Base-by-base conservation (phyloP, 495 filamentous ascomycete genomes). In the Articulospora tetracladia region DNA sequence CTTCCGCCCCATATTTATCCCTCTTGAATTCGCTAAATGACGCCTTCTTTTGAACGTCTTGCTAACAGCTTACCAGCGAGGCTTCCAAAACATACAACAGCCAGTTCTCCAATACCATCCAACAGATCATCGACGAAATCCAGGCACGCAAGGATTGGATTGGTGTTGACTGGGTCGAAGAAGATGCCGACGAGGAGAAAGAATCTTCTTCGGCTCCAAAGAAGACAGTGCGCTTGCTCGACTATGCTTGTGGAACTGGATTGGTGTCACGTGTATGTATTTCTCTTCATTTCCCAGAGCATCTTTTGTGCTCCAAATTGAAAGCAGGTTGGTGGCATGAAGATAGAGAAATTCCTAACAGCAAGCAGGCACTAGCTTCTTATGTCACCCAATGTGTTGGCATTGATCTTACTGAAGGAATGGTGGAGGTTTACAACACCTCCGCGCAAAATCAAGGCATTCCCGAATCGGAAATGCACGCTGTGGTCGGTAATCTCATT, bases 181-280 rank as follows among this genome's bases (percentile, higher is more conserved):
- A 62, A 8, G 20, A n/a, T n/a, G 54, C 41, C 0, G 55, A 57
- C 12, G 55, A 64, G 17, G 55, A 58, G 22, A 23, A 56, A 1
- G 44, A 41, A 15, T 62, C 49, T 2, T 44, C 53, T 11, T 27
- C 44, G 7, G 19, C 25, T 7, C 55, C 62, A 27, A 57, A 59
- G 22, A 57, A 44, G 24, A 22, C 49, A 15, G 57, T 69, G 23
- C 50, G 51, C 27, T 23, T 70, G 12, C 58, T 70, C 8, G 68
- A 70, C 50, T 70, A 70, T 62, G 68, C 68, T 2, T 70, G 68
- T 53, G 68, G 68, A 15, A 68, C 67, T 26, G 67, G 67, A 23
- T 34, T 69, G 20, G 57, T 69, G 20, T 65, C 67, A 53, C 61
- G 61, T 61, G 67, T 69, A 26, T n/a, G 62, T 58, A 1, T 27